Evolutionary conservation across 768 basidiomycete genomes (phyloP), one percentile per base, ranked within the genome.

Genomic region (Suillus ampliporus): DNA sequence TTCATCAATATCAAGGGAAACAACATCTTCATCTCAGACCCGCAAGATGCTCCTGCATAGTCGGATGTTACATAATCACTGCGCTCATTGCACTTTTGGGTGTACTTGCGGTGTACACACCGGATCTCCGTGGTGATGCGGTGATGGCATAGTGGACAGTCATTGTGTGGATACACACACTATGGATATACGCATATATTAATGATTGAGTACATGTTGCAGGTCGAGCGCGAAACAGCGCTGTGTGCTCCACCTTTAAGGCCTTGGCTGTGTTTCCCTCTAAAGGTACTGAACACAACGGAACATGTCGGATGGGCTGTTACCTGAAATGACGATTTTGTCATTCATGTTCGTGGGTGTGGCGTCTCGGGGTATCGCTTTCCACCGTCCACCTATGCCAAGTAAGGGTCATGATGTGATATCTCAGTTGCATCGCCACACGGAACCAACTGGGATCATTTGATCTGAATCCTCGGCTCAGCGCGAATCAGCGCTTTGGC

Each of bases 1-100:
- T 86, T 86, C 76, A 69, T 86, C 62, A 86, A 86, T 64, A 69
- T 79, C 69, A 82, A 80, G 57, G 85, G 85, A 58, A 66, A 74
- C 62, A 85, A 84, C 64, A 65, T 78, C 62, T 86, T 86, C 70
- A 79, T 84, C 37, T 57, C 64, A 5, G 75, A 76, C 56, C 67
- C 72, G 1, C 50, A 64, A 21, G 37, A 31, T 38, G 28, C 50
- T 19, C 40, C 47, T 5, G 53, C 60, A 1, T 61, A 69, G 8
- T 46, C 47, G 9, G 51, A 65, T 17, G 63, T 69, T 52, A 64
- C 57, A 60, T 76, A 61, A 48, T 44, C 5, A 54, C 17, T 26
- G 15, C 5, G 15, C 35, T 38, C 21, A 54, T 54, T 5, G 5
- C 53, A 38, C 53, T n/a, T 54, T 26, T 21, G 8, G 15, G 37